Base-by-base conservation (phyloP, 2,329 filamentous ascomycete species). In the Acephala macrosclerotiorum region DNA sequence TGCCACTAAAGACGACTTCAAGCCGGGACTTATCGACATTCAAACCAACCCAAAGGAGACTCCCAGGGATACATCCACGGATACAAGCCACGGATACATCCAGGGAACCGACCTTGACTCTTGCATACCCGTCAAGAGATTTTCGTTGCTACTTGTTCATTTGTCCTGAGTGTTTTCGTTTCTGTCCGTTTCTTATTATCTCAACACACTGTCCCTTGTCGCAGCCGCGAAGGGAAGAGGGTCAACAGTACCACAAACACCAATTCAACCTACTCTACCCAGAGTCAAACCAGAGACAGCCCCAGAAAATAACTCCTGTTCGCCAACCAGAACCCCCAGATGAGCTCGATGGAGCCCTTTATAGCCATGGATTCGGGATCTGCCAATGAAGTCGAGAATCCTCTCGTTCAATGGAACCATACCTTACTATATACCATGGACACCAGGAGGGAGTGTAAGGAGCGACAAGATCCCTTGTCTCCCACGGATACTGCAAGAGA, bases 81-180 rank as follows among this genome's bases (percentile, higher is more conserved):
- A 51, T 49, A 49, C 9, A 18, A 53, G 25, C 49, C 49, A n/a
- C 5, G 49, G 49, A 53, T 53, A 53, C 49, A 53, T 53, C 49
- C 49, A 53, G 49, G 49, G 25, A 53, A 14, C 29, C 14, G 12
- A 7, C 29, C 1, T 8, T 29, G 9, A 18, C 49, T 53, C 49
- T 53, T 26, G 25, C 22, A 22, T 29, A 22, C 25, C 49, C 22
- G 22, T 53, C 49, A 33, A 18, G 49, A 53, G 25, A n/a, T 7
- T 29, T 33, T 33, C 26, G 25, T 18, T 49, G 29, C 49, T 18
- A 22, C 25, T 29, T 53, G 14, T 33, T 53, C 25, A 29, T 33
- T 53, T 18, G 12, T 29, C 49, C 14, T 14, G 11, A 29, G 22
- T 53, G 49, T 18, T 33, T 53, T 29, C 25, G 26, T 33, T 29